Evolutionary conservation across 441 rosid genomes (phyloP), one percentile per base, ranked within the genome.

Genomic region (Croton setiger): DNA sequence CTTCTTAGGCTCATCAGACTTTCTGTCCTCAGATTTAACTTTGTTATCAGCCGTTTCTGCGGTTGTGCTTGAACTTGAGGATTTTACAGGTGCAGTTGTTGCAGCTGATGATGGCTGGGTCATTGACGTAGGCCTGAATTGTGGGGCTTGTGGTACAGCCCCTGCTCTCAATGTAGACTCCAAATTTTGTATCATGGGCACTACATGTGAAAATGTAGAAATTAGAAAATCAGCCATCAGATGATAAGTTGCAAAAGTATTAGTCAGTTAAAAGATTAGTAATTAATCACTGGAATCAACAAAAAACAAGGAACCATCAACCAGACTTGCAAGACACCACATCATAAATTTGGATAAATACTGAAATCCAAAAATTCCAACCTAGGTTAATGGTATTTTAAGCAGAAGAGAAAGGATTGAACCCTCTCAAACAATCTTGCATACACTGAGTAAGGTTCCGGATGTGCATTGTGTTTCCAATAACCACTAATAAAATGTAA

Each of bases 161-260:
- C 97, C 98, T 0, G 89, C 85, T 83, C 72, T 87, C 65, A 92
- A 48, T 2, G 99, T 94, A 21, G 86, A 52, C 76, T 94, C 97
- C 17, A 94, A 72, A 74, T 89, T 90, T 68, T 90, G 97, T 13
- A 94, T 85, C 98, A 94, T 92, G 39, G 99, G 98, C 97, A 92
- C 97, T 94, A 76, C 71, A 84, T 33, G 47, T 36, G 43, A 51
- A 66, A 20, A 14, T 54, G 7, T 53, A 17, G 27, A 3, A 17
- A 63, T 7, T 7, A 10, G 8, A 15, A 7, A 20, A 36, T 58
- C 47, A 56, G 12, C 5, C 68, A 23, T 17, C 39, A 37, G 2
- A 64, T 10, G 7, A 27, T 45, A 4, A 35, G 52, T 48, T 35
- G 36, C n/a, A 4, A 14, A 3, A 7, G 31, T 27, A 27, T 27